Conservation (phyloP, 2,329 filamentous ascomycete species). For the Arthrobotrys pseudoclavata region DNA sequence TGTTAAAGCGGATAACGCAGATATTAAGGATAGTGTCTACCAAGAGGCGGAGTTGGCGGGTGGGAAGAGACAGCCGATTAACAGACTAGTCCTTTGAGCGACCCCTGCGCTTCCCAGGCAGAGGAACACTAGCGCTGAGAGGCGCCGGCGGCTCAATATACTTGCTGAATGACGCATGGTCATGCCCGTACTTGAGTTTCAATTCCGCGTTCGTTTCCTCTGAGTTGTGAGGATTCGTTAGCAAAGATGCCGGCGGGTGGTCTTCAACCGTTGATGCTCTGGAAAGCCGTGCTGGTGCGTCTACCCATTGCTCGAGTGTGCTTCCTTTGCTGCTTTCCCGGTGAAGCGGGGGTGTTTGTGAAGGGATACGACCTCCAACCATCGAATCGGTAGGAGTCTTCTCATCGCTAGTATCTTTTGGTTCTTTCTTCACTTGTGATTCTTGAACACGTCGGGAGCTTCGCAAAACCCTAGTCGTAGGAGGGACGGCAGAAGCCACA, state of each 20-base stretch:
- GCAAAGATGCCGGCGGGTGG: conserved; percentile 34
- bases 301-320: conserved; percentile 36
- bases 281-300: conserved; percentile 40
- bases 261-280: conserved; percentile 48
- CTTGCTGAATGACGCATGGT: conserved; percentile 34
- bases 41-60: neutral
- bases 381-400: conserved; percentile 46
- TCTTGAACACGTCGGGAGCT: conserved; percentile 39
- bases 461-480: conserved; percentile 34
- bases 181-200: conserved; percentile 35
- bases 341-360: conserved; percentile 12
- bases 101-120: conserved; percentile 17
- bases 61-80: neutral
- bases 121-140: conserved; percentile 18
- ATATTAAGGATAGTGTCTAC: conserved; percentile 26
- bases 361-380: conserved; percentile 8
- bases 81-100: conserved; percentile 5
- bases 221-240: conserved; percentile 38
- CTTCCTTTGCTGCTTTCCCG: conserved; percentile 38
- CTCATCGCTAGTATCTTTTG: conserved; percentile 28
- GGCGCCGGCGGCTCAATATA: conserved; percentile 41
- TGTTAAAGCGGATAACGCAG: neutral
- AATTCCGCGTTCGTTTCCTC: conserved; percentile 40
- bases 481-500: neutral
- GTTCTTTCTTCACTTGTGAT: neutral